These are phyloP conservation scores for Straminergon stramineum DNA, from an alignment of 225 moss, liverwort and hornwort species.

Conservation along the genomic window DNA sequence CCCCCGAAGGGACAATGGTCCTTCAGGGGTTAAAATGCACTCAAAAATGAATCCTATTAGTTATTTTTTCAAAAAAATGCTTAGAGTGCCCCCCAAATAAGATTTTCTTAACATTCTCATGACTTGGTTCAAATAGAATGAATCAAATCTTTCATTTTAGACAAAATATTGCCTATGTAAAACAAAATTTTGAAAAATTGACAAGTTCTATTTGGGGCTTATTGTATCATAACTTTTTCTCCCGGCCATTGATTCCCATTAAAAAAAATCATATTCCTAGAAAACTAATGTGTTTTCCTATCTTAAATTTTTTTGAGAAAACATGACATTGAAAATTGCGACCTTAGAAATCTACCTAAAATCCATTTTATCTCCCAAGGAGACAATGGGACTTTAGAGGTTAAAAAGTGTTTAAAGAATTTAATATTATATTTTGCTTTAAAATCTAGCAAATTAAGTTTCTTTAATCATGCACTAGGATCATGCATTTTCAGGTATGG, in stretches of 20 bases:
- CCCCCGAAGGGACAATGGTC: too few relatives aligned
- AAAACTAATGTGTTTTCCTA: not conserved
- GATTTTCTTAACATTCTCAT: not conserved
- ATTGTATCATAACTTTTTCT: not conserved
- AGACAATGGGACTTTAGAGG: not conserved
- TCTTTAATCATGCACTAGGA: not conserved
- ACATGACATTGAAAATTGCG: not conserved
- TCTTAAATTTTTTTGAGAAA: not conserved
- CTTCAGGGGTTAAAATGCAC: too few relatives aligned
- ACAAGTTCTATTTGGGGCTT: not conserved
- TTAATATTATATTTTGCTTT: not conserved
- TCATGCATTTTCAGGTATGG: not conserved
- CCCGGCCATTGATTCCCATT: not conserved
- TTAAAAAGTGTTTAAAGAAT: not conserved
- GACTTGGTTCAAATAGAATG: not conserved
- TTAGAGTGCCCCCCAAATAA: not conserved
- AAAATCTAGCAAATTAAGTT: fast-evolving
- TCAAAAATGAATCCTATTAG: not conserved
- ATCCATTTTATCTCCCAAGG: too few relatives aligned
- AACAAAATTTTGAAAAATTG: not conserved
- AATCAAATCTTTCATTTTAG: not conserved
- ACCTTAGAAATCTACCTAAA: fast-evolving
- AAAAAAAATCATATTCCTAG: not conserved
- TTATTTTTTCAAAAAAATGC: not conserved
- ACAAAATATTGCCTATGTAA: not conserved